Evolutionary conservation across 352 stramenopile genomes (phyloP).

Genomic region (Phytophthora macrochlamydospora): DNA sequence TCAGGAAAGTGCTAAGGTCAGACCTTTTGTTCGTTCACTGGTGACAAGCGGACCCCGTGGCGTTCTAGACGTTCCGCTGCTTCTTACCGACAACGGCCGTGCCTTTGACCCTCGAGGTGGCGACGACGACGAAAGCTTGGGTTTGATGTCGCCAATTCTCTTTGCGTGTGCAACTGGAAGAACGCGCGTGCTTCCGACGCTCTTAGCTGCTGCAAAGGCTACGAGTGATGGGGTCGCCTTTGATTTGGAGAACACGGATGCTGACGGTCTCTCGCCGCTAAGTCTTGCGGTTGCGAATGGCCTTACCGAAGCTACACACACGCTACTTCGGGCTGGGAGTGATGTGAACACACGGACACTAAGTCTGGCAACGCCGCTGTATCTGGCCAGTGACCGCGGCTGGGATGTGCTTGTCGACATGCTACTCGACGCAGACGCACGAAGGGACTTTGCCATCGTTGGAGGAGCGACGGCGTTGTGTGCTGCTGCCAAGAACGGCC

Average conservation of each 20-base stretch:
- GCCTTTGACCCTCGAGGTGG: constrained; percentile 4
- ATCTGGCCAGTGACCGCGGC: constrained; percentile 78
- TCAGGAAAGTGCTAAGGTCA: constrained; percentile 1
- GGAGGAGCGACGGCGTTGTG: constrained; percentile 73
- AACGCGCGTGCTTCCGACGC: constrained; percentile 43
- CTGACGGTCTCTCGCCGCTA: constrained; percentile 60
- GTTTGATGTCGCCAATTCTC: constrained; percentile 57
- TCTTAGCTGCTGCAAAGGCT: constrained; percentile 39
- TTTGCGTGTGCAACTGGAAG: constrained; percentile 65
- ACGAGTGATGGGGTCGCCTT: constrained; percentile 17
- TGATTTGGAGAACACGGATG: constrained; percentile 73
- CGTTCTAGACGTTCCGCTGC: constrained; percentile 67
- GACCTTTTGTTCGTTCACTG: constrained; percentile 56
- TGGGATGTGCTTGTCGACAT: constrained; percentile 72
- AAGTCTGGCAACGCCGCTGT: constrained; percentile 73
- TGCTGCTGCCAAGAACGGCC: constrained; percentile 81
- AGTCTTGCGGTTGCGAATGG: constrained; percentile 69
- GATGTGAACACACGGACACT: constrained; percentile 69
- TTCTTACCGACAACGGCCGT: constrained; percentile 13
- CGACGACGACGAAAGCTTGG: constrained; percentile 13
- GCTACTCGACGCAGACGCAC: constrained; percentile 52
- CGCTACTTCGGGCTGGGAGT: constrained; percentile 53
- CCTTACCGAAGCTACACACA: constrained; percentile 42
- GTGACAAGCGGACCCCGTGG: constrained; percentile 32
- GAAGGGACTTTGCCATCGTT: constrained; percentile 43